Percentiles rank a stretch among this genome's conserved stretches.
Evolutionary conservation across 495 filamentous ascomycete genomes (phyloP).

Genomic region (Parachaetomium inaequale): DNA sequence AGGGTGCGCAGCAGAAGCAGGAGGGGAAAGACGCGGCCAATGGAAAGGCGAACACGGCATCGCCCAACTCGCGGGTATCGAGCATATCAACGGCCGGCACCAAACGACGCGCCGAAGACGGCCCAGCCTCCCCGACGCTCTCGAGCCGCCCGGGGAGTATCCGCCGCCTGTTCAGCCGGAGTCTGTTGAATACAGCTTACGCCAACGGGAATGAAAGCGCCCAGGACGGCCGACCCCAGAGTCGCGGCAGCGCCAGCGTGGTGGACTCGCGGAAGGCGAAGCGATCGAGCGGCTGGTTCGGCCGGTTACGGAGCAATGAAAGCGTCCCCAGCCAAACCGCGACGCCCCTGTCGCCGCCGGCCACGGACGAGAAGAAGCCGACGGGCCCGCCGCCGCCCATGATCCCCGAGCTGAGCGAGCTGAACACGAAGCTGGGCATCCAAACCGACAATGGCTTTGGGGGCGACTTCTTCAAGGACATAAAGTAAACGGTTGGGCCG

Average conservation of each 20-base stretch:
- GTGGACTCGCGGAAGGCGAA: conserved; percentile 42
- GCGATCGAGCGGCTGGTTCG: conserved; percentile 50
- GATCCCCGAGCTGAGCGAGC: conserved; percentile 55
- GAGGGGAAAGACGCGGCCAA: conserved; percentile 25
- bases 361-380: conserved; percentile 38
- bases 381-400: conserved; percentile 54
- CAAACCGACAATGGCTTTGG: conserved; percentile 44
- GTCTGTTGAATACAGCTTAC: conserved; percentile 44
- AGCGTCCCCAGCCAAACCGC: conserved; percentile 26
- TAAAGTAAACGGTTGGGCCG: conserved; percentile 34
- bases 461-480: conserved; percentile 58
- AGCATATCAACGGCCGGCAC: conserved; percentile 31
- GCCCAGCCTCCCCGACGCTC: conserved; percentile 42
- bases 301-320: conserved; percentile 40
- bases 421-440: conserved; percentile 46
- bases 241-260: conserved; percentile 34
- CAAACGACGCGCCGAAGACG: conserved; percentile 43
- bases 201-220: conserved; percentile 34
- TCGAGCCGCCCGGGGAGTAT: conserved; percentile 45
- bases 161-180: conserved; percentile 45
- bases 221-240: conserved; percentile 36
- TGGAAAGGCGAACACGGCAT: conserved; percentile 32
- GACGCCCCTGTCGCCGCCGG: conserved; percentile 20
- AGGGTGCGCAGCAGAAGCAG: conserved; percentile 24
- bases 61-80: conserved; percentile 32